Evolutionary conservation across 176 grass and related monocot species (phyloP).

Genomic region (Tuctoria greenei): DNA sequence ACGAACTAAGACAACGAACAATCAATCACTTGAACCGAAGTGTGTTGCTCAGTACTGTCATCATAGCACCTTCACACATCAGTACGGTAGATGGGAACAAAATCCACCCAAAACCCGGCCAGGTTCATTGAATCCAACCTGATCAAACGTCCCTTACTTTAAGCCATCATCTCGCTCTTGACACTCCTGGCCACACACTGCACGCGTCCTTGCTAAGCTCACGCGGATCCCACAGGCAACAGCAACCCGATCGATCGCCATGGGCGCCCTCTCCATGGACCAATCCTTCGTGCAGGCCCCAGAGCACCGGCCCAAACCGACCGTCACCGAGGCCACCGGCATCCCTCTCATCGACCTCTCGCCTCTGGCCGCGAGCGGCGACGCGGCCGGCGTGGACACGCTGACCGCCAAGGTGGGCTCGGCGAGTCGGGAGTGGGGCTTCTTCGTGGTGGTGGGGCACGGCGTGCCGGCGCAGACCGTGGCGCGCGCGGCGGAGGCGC

Average conservation of each 20-base stretch:
- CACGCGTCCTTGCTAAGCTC: not conserved
- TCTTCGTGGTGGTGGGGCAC: constrained; percentile 84
- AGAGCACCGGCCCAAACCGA: constrained; percentile 63
- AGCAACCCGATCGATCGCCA: constrained; percentile 13
- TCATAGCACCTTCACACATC: not conserved
- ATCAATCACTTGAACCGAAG: not conserved
- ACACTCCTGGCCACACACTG: not conserved
- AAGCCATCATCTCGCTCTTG: not conserved
- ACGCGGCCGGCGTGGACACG: constrained; percentile 1
- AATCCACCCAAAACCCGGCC: constrained; percentile 26
- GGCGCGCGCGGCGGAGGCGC: constrained; percentile 37
- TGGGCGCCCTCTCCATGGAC: constrained; percentile 52
- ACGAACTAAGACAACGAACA: not conserved
- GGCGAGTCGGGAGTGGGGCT: constrained; percentile 80
- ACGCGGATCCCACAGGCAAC: not conserved
- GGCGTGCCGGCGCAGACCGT: constrained; percentile 46
- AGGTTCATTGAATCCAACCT: constrained; percentile 39
- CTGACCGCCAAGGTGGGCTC: constrained; percentile 55
- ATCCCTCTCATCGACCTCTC: constrained; percentile 79
- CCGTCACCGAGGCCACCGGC: constrained; percentile 42
- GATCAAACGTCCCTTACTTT: not conserved
- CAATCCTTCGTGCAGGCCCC: constrained; percentile 75
- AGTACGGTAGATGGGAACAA: not conserved
- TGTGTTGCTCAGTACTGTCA: not conserved
- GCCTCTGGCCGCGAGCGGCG: constrained; percentile 25